phyloP scores from a whole-genome alignment of 192 early-diverging fungal species.

The Rhizoclosmatium sp. region DNA sequence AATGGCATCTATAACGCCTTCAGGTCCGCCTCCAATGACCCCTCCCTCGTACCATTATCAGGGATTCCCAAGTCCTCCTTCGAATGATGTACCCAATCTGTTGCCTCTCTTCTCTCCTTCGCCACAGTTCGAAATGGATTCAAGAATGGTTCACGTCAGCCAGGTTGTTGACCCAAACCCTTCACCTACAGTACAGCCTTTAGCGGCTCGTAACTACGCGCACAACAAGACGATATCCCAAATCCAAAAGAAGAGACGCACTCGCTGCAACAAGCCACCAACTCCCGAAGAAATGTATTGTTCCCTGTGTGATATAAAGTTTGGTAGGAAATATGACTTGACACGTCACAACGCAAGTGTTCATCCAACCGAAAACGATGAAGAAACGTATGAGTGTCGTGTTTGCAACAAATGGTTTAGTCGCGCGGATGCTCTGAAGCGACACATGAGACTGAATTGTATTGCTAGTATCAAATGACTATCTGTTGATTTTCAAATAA shows the following conservation, averaged over 20 bases:
- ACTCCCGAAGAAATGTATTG: not conserved
- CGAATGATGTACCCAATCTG: no score
- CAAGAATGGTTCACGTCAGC: no score
- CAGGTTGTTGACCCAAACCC: no score
- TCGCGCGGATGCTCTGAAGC: not conserved
- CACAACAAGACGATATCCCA: not conserved
- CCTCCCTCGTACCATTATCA: no score
- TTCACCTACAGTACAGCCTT: no score
- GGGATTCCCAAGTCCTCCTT: no score
- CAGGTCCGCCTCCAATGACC: no score
- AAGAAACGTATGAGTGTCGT: not conserved
- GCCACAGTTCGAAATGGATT: no score
- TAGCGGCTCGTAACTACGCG: no score
- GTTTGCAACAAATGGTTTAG: not conserved
- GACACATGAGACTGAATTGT: not conserved
- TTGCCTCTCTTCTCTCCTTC: no score
- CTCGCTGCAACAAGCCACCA: not conserved
- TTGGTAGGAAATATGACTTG: not conserved
- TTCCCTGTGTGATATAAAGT: not conserved
- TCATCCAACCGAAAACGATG: not conserved
- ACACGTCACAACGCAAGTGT: not conserved
- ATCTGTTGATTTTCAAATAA: no score
- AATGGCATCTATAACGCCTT: no score
- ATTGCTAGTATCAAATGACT: not conserved
- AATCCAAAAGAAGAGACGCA: not conserved